A percentile compares a stretch with the other conserved stretches of the same genome.
Evolutionary conservation across 306 rosid genomes (phyloP).

Genomic region (Cajanus cajan): DNA sequence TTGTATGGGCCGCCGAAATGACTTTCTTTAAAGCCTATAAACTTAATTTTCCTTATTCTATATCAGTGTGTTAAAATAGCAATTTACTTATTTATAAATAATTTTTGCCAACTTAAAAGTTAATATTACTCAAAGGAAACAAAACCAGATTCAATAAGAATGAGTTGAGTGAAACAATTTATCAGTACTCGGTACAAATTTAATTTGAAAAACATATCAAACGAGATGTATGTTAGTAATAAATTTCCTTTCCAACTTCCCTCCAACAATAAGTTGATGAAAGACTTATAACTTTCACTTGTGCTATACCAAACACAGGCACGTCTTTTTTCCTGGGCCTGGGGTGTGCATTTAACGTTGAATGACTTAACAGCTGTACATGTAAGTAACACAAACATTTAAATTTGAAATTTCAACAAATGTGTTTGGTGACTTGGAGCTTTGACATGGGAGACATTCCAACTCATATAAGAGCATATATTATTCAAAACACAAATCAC

Average conservation of each 20-base stretch:
- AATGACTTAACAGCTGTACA: too few relatives aligned
- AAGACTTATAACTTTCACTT: too few relatives aligned
- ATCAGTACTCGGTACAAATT: too few relatives aligned
- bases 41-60: neutral
- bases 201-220: neutral
- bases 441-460: conserved; percentile 22
- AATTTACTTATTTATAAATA: neutral
- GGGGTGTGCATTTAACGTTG: too few relatives aligned
- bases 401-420: too few relatives aligned
- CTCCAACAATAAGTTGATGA: too few relatives aligned
- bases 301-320: too few relatives aligned
- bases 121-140: too few relatives aligned
- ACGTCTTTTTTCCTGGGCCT: neutral
- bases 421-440: neutral
- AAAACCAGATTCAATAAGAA: neutral
- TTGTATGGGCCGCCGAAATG: neutral
- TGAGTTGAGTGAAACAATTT: neutral
- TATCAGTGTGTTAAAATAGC: neutral
- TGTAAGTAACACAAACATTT: too few relatives aligned
- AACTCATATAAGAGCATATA: conserved; percentile 2
- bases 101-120: neutral
- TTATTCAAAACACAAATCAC: conserved; percentile 33
- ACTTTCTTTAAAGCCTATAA: neutral
- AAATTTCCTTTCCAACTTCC: neutral
- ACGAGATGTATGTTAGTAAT: neutral